Evolutionary conservation across 257 asterid species (phyloP), one percentile per base, ranked within the genome.

Genomic region (Phtheirospermum japonicum): DNA sequence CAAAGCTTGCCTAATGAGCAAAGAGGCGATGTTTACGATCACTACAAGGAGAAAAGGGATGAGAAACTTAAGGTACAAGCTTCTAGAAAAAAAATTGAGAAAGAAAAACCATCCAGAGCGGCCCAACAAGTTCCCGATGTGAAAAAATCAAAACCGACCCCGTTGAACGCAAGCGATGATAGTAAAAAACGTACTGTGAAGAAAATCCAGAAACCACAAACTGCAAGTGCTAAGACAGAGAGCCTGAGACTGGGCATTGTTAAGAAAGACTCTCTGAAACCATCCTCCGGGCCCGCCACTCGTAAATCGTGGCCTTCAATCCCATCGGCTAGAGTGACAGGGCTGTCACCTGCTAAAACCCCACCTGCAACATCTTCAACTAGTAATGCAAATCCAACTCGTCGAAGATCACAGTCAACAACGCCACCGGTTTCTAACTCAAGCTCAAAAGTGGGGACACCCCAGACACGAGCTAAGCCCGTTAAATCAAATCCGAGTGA

Each of bases 271-370:
- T 68, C 88, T 28, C 43, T 85, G 8, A 87, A 71, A 75, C 67
- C 85, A 40, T 71, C 88, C 52, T 71, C 95, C 53, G 57, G 90
- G 75, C 95, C 99, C 12, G 78, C 83, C 46, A 80, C 79, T 6
- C 89, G 95, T 46, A 88, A 93, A 71, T 93, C 97, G 16, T 93
- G 92, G 97, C 89, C 97, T 32, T 79, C 96, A 57, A 52, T 77
- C 61, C 89, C 95, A 10, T 81, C 91, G 34, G 74, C 88, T 5
- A 86, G 86, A 62, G 82, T 80, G 61, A 57, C 81, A 37, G 88
- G 85, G 63, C 70, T 72, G 66, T 79, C 91, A 51, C 83, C 93
- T 61, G 82, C 87, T 59, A 80, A 75, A 75, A 72, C 85, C 49
- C 83, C 92, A 54, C 50, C 72, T 5, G 57, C 71, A 20, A 68